phyloP scores from a whole-genome alignment of 352 stramenopile genomes.

The Phytophthora pistaciae region DNA sequence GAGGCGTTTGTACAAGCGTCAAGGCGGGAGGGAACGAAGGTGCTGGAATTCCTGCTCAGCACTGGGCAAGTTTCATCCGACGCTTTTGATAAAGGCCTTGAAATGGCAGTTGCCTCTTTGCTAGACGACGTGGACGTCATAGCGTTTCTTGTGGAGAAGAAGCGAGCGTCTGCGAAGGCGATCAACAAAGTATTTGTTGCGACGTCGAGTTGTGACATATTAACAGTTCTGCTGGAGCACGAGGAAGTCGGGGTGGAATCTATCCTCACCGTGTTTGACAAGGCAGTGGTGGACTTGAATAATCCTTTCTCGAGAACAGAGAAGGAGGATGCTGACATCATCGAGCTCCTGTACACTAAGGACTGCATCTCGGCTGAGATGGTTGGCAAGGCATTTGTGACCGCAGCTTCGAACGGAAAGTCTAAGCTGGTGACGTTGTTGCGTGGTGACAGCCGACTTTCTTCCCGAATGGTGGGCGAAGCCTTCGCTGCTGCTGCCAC shows the following conservation, averaged over 20 bases:
- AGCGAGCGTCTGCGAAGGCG: background rate
- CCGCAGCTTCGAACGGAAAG: background rate
- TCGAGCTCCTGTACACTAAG: background rate
- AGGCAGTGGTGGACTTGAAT: background rate
- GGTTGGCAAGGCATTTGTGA: background rate
- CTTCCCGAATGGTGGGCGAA: background rate
- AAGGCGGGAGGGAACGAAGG: background rate
- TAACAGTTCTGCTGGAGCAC: background rate
- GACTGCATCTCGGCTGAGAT: background rate
- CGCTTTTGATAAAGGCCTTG: background rate
- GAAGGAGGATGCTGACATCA: background rate
- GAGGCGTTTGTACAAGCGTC: background rate
- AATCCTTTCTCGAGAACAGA: background rate
- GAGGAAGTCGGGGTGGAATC: background rate
- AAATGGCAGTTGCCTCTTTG: background rate
- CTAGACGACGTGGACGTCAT: background rate
- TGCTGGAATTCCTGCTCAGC: background rate
- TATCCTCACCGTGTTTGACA: background rate
- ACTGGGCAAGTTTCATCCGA: background rate
- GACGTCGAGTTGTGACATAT: background rate
- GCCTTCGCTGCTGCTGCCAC: background rate
- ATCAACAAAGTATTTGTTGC: background rate
- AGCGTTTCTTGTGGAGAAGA: background rate
- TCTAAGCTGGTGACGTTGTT: background rate
- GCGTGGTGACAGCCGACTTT: background rate